phyloP scores from a whole-genome alignment of 345 rosid species.

The Populus tremula region DNA sequence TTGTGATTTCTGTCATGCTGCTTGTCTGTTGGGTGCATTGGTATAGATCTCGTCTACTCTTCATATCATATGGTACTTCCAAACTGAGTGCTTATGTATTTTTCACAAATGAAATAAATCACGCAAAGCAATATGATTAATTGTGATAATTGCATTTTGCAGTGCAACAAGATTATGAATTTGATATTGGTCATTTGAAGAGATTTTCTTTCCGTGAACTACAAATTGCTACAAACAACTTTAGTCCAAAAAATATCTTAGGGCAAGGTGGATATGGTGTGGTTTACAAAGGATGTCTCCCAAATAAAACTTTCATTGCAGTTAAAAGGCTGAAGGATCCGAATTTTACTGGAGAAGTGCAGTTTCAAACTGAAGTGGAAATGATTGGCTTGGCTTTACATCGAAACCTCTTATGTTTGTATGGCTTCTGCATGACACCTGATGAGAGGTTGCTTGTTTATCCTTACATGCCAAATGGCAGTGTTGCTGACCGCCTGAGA shows the following conservation, averaged over 20 bases:
- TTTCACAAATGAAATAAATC: neutral
- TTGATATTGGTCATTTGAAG: constrained; percentile 79
- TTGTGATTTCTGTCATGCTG: constrained; percentile 60
- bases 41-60: constrained; percentile 64
- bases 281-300: constrained; percentile 87
- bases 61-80: constrained; percentile 57
- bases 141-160: constrained; percentile 19
- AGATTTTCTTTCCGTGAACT: constrained; percentile 81
- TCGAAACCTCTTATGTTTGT: constrained; percentile 75
- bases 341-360: constrained; percentile 76
- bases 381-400: constrained; percentile 97
- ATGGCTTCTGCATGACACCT: constrained; percentile 83
- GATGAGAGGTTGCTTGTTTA: constrained; percentile 88
- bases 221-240: constrained; percentile 73
- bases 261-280: constrained; percentile 98
- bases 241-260: constrained; percentile 67
- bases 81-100: neutral
- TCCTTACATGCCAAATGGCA: constrained; percentile 97
- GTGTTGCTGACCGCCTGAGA: constrained; percentile 87
- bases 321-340: constrained; percentile 96
- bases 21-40: constrained; percentile 75
- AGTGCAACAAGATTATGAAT: constrained; percentile 90
- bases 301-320: constrained; percentile 66
- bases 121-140: neutral
- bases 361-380: constrained; percentile 97